Percentiles rank a stretch among this genome's conserved stretches.
Conservation (phyloP, 1,284 basidiomycete genomes). For the Sanghuangporus sanghuang region DNA sequence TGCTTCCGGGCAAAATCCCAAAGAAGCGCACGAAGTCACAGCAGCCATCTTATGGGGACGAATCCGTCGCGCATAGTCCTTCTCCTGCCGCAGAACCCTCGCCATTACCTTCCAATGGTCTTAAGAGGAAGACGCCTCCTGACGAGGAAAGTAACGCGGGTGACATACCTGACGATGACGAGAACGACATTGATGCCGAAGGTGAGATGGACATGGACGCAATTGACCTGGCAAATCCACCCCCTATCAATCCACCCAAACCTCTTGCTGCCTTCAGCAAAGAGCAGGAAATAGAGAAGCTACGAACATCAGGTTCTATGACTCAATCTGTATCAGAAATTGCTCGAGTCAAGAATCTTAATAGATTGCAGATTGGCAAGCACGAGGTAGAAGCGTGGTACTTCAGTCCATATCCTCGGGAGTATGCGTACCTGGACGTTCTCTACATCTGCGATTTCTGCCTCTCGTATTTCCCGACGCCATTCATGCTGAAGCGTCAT, state of each 20-base stretch:
- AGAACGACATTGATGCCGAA: constrained; percentile 51
- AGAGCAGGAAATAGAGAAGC: constrained; percentile 97
- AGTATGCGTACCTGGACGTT: constrained; percentile 92
- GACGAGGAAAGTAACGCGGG: constrained; percentile 60
- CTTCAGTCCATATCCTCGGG: constrained; percentile 97
- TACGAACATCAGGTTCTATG: constrained; percentile 97
- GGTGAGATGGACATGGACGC: constrained; percentile 44
- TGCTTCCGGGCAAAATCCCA: constrained; percentile 21
- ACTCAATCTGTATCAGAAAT: constrained; percentile 98
- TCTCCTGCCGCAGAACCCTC: constrained; percentile 22
- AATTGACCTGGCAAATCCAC: constrained; percentile 35
- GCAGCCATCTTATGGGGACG: constrained; percentile 40
- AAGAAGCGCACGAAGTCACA: constrained; percentile 29
- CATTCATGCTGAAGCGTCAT: constrained; percentile 87
- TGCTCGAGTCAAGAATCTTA: constrained; percentile 96
- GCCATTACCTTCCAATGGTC: constrained; percentile 40
- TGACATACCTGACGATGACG: constrained; percentile 56
- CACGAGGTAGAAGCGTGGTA: constrained; percentile 99
- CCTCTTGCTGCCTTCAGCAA: constrained; percentile 73
- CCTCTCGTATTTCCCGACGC: constrained; percentile 83
- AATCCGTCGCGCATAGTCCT: constrained; percentile 34
- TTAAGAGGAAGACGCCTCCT: constrained; percentile 61
- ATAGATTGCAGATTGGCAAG: constrained; percentile 93
- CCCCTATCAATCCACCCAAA: constrained; percentile 37
- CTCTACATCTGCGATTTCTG: constrained; percentile 99